These are phyloP conservation scores for Aspergillus neoniger DNA, from an alignment of 2,329 filamentous ascomycete genomes.

Conservation along the genomic window DNA sequence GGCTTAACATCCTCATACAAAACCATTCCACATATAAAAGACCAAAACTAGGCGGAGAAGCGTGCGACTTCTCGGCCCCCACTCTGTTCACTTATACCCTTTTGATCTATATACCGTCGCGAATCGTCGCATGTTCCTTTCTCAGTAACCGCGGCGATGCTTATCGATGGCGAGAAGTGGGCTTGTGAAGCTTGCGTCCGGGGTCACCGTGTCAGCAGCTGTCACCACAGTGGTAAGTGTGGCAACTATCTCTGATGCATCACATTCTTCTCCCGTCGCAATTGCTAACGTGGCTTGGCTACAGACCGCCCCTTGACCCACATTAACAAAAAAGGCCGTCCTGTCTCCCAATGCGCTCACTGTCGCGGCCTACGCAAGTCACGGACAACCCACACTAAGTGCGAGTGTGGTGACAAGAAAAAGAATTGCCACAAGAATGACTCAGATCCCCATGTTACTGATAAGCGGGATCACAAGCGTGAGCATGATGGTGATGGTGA, in stretches of 20 bases:
- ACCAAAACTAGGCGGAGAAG: conserved; percentile 14
- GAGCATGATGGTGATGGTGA: conserved; percentile 36
- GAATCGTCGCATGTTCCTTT: conserved; percentile 44
- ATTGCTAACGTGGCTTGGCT: conserved; percentile 14
- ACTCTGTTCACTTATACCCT: conserved; percentile 12
- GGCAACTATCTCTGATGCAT: conserved; percentile 8
- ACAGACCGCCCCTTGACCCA: conserved; percentile 87
- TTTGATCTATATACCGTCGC: conserved; percentile 27
- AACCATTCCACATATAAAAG: conserved; percentile 10
- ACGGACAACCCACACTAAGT: conserved; percentile 90
- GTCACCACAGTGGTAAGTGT: conserved; percentile 86
- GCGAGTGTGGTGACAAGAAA: conserved; percentile 91
- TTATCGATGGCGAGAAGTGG: conserved; percentile 94
- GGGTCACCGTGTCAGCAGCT: conserved; percentile 98
- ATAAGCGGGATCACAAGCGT: conserved; percentile 42
- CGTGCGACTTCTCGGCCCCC: conserved; percentile 14
- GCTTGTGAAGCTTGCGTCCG: conserved; percentile 98
- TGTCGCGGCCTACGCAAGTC: conserved; percentile 96
- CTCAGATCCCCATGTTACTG: conserved; percentile 35
- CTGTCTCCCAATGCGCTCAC: conserved; percentile 96
- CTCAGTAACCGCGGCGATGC: conserved; percentile 57
- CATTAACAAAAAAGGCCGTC: conserved; percentile 96
- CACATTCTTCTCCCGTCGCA: not conserved
- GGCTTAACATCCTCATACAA: conserved; percentile 19
- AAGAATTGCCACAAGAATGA: conserved; percentile 58